These are phyloP conservation scores for Prunus yedoensis DNA, from an alignment of 331 rosid genomes.

Conservation along the genomic window DNA sequence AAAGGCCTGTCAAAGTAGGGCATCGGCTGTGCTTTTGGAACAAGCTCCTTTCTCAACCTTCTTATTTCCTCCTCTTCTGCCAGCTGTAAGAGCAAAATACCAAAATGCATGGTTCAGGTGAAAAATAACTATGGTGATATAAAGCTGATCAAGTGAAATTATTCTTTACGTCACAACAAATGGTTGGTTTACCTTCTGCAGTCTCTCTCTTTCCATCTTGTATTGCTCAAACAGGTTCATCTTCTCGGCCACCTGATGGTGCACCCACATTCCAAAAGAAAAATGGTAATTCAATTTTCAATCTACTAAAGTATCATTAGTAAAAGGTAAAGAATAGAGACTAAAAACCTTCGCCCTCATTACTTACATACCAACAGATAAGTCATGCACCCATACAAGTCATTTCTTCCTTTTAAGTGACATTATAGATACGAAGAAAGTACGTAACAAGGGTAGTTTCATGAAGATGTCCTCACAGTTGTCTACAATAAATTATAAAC, in stretches of 20 bases:
- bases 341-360: neutral
- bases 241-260: constrained; percentile 76
- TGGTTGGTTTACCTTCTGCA: constrained; percentile 56
- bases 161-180: neutral
- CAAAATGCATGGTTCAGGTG: neutral
- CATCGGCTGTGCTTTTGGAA: constrained; percentile 98
- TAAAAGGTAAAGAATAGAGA: neutral
- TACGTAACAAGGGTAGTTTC: neutral
- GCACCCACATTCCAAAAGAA: neutral
- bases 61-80: constrained; percentile 86
- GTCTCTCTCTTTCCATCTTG: constrained; percentile 80
- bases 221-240: constrained; percentile 62
- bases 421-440: neutral
- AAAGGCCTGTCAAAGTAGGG: constrained; percentile 98
- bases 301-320: neutral
- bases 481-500: neutral
- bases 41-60: constrained; percentile 80
- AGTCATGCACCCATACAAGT: neutral
- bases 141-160: neutral
- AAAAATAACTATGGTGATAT: neutral
- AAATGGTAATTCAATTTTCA: neutral
- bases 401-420: neutral
- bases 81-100: constrained; percentile 38
- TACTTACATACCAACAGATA: neutral
- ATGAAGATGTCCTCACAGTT: neutral